These are phyloP conservation scores for Cercospora sp. DNA, from an alignment of 2,329 filamentous ascomycete genomes.

Conservation along the genomic window DNA sequence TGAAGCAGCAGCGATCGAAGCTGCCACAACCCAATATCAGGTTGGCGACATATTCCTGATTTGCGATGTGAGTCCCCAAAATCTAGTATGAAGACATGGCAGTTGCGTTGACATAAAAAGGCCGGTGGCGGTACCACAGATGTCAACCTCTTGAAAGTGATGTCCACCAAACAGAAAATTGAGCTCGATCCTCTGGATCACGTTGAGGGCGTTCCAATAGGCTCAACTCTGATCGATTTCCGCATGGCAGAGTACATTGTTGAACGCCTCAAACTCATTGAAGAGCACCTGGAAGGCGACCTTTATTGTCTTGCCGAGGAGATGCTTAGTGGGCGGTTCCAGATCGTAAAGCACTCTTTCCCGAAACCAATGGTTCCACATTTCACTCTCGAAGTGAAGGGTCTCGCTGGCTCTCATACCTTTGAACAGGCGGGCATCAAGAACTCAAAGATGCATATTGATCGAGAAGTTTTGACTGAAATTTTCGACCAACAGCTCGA, in stretches of 20 bases:
- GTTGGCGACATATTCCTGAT: neutral
- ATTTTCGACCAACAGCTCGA: neutral
- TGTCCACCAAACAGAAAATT: neutral
- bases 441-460: neutral
- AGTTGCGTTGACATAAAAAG: neutral
- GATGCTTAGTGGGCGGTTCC: neutral
- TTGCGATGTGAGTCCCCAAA: neutral
- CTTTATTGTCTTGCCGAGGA: neutral
- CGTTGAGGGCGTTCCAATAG: neutral
- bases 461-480: neutral
- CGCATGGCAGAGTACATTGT: neutral
- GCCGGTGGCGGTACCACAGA: neutral
- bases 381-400: neutral
- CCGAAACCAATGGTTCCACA: neutral
- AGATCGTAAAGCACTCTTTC: neutral
- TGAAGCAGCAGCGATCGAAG: neutral
- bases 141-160: neutral
- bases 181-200: neutral
- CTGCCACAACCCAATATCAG: neutral
- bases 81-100: neutral
- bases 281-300: neutral
- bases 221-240: neutral
- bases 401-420: neutral
- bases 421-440: neutral
- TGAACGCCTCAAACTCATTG: neutral